Base-by-base conservation (phyloP, 2,329 filamentous ascomycete species). In the Colletotrichum karsti region DNA sequence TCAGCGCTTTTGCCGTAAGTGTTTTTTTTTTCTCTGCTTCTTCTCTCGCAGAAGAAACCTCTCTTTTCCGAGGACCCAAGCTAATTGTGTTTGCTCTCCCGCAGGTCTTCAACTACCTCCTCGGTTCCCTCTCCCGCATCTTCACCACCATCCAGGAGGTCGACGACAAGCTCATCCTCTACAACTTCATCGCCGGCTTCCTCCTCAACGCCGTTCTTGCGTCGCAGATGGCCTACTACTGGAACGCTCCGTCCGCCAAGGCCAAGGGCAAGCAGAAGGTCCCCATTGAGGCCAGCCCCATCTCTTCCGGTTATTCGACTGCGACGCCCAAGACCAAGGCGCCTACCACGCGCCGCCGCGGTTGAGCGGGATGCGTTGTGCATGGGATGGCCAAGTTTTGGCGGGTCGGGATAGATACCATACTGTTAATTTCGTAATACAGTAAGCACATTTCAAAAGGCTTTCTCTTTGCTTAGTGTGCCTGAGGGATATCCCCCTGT, bases 61-160 rank as follows among this genome's bases (percentile, higher is more conserved):
- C n/a, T n/a, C n/a, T n/a, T n/a, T n/a, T n/a, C n/a, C n/a, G n/a
- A n/a, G n/a, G n/a, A n/a, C 4, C 2, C 15, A 42, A 3, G 42
- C 30, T 26, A 22, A 46, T 24, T 15, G 12, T 39, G 2, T 33
- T 8, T 2, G 22, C 24, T 4, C 20, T 7, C 15, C 6, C 53
- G 7, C 75, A 98, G 95, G 94, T 99, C 73, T 97, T 99, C 88
- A 98, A 98, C 86, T 99, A 97, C 82, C 93, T 99, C 75, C 86
- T 91, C 74, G 96, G 97, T 41, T 97, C 94, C 46, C 89, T 98
- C 66, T 93, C 94, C 26, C 93, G 96, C 77, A 97, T 99, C 83
- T 99, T 98, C 82, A 99, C 96, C 33, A 99, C 97, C 8, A 85
- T 99, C 65, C 95, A 98, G 77, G 96, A 99, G 84, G 96, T 99